These are phyloP conservation scores for Colletotrichum orbiculare DNA, from an alignment of 2,329 filamentous ascomycete species.

Conservation along the genomic window DNA sequence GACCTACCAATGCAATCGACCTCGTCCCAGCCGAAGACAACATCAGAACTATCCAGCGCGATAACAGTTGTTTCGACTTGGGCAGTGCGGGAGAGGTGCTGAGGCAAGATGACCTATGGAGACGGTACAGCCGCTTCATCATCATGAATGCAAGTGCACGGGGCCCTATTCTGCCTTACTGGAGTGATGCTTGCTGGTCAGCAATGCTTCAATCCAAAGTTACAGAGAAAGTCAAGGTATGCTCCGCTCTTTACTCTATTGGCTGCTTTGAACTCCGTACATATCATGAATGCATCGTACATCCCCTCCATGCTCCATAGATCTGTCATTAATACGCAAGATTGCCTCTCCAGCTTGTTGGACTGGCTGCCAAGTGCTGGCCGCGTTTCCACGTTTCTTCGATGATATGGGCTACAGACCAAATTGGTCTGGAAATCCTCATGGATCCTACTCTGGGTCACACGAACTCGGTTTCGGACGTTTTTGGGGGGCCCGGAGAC, in stretches of 20 bases:
- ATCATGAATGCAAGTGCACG: conserved; percentile 48
- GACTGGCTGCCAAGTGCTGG: conserved; percentile 49
- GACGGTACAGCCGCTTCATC: conserved; percentile 49
- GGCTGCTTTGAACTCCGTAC: background rate
- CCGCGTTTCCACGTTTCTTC: conserved; percentile 49
- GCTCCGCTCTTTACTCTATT: background rate
- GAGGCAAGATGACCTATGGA: conserved; percentile 44
- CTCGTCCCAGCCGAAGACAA: conserved; percentile 46
- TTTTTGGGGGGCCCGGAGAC: conserved; percentile 40
- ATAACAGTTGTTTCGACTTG: conserved; percentile 50
- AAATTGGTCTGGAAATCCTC: conserved; percentile 48
- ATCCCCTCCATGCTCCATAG: too few relatives aligned
- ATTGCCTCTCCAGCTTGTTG: conserved; percentile 45
- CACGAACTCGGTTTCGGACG: conserved; percentile 29
- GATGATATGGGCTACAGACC: conserved; percentile 52
- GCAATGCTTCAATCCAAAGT: conserved; percentile 46
- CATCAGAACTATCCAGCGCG: conserved; percentile 44
- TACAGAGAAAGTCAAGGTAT: conserved; percentile 45
- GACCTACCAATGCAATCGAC: conserved; percentile 41
- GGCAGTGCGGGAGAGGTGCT: conserved; percentile 48
- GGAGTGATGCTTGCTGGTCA: conserved; percentile 48
- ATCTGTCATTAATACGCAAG: too few relatives aligned
- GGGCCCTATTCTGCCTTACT: conserved; percentile 50
- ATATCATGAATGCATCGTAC: too few relatives aligned
- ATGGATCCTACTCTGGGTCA: conserved; percentile 42